Percentiles rank a stretch among this genome's conserved stretches.
phyloP scores from a whole-genome alignment of 495 filamentous ascomycete genomes.

The Aspergillus avenaceus region DNA sequence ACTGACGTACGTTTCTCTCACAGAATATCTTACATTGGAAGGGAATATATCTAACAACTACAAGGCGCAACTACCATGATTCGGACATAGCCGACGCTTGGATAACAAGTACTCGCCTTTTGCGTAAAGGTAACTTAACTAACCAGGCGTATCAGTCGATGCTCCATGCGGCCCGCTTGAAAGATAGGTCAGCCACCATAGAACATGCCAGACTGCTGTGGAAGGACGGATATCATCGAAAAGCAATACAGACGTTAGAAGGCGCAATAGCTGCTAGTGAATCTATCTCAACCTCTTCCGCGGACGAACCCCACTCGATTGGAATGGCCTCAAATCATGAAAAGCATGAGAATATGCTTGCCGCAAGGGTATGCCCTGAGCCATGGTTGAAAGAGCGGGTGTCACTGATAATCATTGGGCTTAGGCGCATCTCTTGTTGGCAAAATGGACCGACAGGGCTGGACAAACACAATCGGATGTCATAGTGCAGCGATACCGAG shows the following conservation, averaged over 20 bases:
- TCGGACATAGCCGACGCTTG: conserved; percentile 77
- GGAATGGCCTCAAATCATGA: conserved; percentile 29
- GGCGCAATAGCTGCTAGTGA: conserved; percentile 75
- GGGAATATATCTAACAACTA: conserved; percentile 19
- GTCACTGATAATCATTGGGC: conserved; percentile 2
- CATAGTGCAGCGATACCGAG: conserved; percentile 72
- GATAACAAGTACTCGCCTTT: conserved; percentile 80
- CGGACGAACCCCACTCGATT: conserved; percentile 32
- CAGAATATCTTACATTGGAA: neutral
- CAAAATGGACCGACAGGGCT: conserved; percentile 93
- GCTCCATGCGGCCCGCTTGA: conserved; percentile 78
- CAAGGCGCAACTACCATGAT: conserved; percentile 47
- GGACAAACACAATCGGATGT: conserved; percentile 81
- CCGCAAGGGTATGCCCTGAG: conserved; percentile 31
- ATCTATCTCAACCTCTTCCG: conserved; percentile 51
- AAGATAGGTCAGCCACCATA: conserved; percentile 79
- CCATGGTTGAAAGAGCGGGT: neutral
- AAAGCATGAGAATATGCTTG: conserved; percentile 44
- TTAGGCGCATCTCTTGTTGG: conserved; percentile 74
- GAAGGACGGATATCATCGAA: conserved; percentile 89
- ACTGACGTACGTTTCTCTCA: conserved; percentile 35
- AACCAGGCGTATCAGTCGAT: conserved; percentile 91
- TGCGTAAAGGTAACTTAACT: conserved; percentile 75
- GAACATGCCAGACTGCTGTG: conserved; percentile 93
- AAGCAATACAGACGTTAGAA: conserved; percentile 87